These are phyloP conservation scores for Termitomyces sp. DNA, from an alignment of 768 basidiomycete species.

Conservation along the genomic window DNA sequence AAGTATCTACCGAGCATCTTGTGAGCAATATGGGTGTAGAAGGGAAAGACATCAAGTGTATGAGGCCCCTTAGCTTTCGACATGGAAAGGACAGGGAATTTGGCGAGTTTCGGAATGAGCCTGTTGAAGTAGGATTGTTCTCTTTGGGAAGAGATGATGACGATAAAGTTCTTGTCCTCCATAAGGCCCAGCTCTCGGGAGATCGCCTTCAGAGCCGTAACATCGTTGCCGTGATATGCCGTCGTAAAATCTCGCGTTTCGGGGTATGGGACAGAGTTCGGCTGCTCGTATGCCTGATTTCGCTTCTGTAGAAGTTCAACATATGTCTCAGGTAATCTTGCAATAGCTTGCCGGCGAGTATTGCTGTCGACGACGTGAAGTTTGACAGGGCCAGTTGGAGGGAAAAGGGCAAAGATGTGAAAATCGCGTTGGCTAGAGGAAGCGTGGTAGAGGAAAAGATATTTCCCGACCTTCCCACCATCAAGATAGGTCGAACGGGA, in stretches of 20 bases:
- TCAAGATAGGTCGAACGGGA: slow-evolving; percentile 71
- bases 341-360: slow-evolving; percentile 77
- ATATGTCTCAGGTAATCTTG: slow-evolving; percentile 76
- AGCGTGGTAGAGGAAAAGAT: slow-evolving; percentile 88
- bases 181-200: slow-evolving; percentile 81
- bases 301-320: slow-evolving; percentile 55
- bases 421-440: slow-evolving; percentile 67
- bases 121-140: slow-evolving; percentile 81
- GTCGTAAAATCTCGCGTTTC: slow-evolving; percentile 56
- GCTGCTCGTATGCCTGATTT: slow-evolving; percentile 33
- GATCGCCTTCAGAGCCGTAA: slow-evolving; percentile 78
- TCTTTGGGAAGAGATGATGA: slow-evolving; percentile 85
- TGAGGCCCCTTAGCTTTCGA: slow-evolving; percentile 73
- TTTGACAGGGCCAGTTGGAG: slow-evolving; percentile 64
- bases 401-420: slow-evolving; percentile 87
- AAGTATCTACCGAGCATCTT: slow-evolving; percentile 88
- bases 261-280: slow-evolving; percentile 61
- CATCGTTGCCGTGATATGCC: slow-evolving; percentile 76
- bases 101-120: slow-evolving; percentile 62
- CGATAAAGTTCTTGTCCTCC: slow-evolving; percentile 67
- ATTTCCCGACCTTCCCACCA: slow-evolving; percentile 64
- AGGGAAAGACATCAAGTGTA: slow-evolving; percentile 79
- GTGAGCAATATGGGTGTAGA: slow-evolving; percentile 79
- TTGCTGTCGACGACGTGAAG: slow-evolving; percentile 91
- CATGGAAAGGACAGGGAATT: slow-evolving; percentile 89